Conservation (phyloP, 768 basidiomycete species). For the Lepiota brunneoincarnata region DNA sequence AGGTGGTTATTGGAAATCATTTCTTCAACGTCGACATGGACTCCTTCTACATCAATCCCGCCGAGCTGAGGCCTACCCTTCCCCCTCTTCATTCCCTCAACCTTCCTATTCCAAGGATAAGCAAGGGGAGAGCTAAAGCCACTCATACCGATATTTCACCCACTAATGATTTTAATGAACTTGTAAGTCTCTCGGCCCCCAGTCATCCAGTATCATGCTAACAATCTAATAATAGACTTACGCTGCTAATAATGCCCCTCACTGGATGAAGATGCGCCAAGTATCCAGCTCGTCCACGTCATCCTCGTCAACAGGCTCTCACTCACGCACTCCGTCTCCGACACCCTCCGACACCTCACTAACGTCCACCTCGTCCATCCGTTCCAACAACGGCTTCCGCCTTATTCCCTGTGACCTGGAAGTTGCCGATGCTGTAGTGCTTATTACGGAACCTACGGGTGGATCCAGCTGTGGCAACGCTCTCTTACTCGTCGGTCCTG, state of each 20-base stretch:
- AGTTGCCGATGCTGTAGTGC: slow-evolving; percentile 50
- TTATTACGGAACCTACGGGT: slow-evolving; percentile 32
- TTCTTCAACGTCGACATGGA: slow-evolving; percentile 12
- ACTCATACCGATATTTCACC: slow-evolving; percentile 15
- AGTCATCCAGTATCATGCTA: not conserved
- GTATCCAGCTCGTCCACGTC: not conserved
- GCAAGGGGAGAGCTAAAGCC: slow-evolving; percentile 10
- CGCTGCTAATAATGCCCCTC: slow-evolving; percentile 15
- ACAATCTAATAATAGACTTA: not conserved
- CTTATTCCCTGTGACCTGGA: slow-evolving; percentile 51
- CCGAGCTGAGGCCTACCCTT: slow-evolving; percentile 42
- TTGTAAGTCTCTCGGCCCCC: not conserved
- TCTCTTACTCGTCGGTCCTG: slow-evolving; percentile 49
- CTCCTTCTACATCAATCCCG: slow-evolving; percentile 14
- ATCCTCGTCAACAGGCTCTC: not conserved
- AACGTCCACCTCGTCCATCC: slow-evolving; percentile 11
- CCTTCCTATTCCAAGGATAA: slow-evolving; percentile 23
- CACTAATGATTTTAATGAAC: slow-evolving; percentile 15
- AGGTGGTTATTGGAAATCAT: slow-evolving; percentile 29
- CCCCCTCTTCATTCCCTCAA: slow-evolving; percentile 51
- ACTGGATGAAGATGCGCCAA: slow-evolving; percentile 14
- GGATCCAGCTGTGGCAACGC: slow-evolving; percentile 18
- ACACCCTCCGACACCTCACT: slow-evolving; percentile 17
- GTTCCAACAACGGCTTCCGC: slow-evolving; percentile 28
- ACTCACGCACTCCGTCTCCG: slow-evolving; percentile 17